Conservation (phyloP, 2,329 filamentous ascomycete species). For the Colletotrichum tabaci region DNA sequence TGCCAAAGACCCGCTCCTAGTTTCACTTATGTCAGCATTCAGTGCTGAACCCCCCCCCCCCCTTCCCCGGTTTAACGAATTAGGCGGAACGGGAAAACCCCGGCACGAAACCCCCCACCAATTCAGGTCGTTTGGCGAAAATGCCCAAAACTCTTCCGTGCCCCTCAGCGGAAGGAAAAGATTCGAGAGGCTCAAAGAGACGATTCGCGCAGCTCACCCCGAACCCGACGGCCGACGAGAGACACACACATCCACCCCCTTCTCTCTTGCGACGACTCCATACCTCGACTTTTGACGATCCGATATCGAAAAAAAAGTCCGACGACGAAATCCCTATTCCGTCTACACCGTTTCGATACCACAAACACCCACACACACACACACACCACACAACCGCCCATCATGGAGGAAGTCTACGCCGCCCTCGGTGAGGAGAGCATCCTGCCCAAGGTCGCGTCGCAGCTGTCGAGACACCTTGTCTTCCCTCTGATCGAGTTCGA, state of each 20-base stretch:
- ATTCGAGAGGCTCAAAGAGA: constrained; percentile 30
- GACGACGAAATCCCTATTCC: not conserved
- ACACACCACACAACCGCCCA: constrained; percentile 27
- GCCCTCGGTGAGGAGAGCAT: constrained; percentile 63
- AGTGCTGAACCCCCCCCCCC: not conserved
- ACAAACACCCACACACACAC: constrained; percentile 5
- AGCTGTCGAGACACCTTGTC: constrained; percentile 96
- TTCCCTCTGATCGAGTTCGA: constrained; percentile 97
- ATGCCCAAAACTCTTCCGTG: constrained; percentile 44
- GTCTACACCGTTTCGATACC: not conserved
- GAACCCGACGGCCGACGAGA: constrained; percentile 23
- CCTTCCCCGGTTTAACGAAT: not conserved
- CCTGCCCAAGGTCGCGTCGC: constrained; percentile 88
- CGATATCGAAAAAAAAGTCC: constrained; percentile 3
- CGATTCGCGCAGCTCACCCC: constrained; percentile 32
- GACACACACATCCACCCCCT: constrained; percentile 4
- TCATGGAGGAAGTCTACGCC: constrained; percentile 44
- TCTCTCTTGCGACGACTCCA: constrained; percentile 20
- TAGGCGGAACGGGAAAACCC: constrained; percentile 40
- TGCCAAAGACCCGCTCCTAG: not conserved
- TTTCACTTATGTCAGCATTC: constrained; percentile 2
- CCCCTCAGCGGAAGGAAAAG: constrained; percentile 41
- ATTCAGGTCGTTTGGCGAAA: constrained; percentile 42
- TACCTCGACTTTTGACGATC: constrained; percentile 45
- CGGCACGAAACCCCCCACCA: constrained; percentile 44